Evolutionary conservation across 2,329 filamentous ascomycete genomes (phyloP), one percentile per base, ranked within the genome.

Genomic region (Colletotrichum camelliae): DNA sequence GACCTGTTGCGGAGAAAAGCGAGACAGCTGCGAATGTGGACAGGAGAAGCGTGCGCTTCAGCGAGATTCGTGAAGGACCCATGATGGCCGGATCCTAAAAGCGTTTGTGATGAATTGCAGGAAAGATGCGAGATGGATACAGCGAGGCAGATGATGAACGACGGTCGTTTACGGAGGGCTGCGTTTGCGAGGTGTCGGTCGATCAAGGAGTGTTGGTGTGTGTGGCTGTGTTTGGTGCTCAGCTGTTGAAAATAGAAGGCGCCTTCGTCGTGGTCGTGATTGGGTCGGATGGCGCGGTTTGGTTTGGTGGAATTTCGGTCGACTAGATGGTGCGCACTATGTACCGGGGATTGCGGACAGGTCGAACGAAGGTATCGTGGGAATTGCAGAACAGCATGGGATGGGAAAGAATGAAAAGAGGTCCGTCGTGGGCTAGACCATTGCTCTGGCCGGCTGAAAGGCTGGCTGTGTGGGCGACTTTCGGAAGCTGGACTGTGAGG

Each of bases 11-110:
- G 61, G 82, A 79, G 48, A 84, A 80, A 12, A 85, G 66, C 18
- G 82, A 79, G n/a, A 79, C 29, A 60, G 64, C 69, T 77, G 76
- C 78, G 98, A 98, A 96, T 96, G 96, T 86, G 91, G 96, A 80
- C 91, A 93, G 78, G 98, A 98, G 88, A 95, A 93, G 84, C 76
- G 76, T 61, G 60, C 70, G 76, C 74, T 76, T 77, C 67, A 77
- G 57, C 37, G 75, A 71, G 55, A 70, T 52, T 31, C 24, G 68
- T n/a, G 67, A 70, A 21, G 75, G 37, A 37, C 48, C 72, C 77
- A 78, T 78, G 57, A 33, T 69, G 60, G 52, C 61, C 55, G 33
- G 35, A 29, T 43, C 10, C 60, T 21, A n/a, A 65, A 52, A 15
- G 35, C 31, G 64, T 33, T 68, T 43, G 27, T 52, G 29, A 43